These are phyloP conservation scores for Lactarius indigo DNA, from an alignment of 768 basidiomycete genomes.

Conservation along the genomic window DNA sequence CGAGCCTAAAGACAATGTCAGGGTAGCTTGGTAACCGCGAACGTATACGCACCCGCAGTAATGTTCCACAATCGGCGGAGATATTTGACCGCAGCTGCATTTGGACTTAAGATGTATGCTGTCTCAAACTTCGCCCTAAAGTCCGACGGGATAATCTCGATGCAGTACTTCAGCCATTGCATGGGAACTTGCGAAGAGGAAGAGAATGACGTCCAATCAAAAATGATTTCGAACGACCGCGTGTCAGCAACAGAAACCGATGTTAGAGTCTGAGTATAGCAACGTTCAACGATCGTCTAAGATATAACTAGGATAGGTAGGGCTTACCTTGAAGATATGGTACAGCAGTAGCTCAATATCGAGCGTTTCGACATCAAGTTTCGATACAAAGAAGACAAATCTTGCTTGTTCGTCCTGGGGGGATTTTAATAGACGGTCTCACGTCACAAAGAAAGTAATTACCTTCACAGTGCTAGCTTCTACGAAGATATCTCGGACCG, in stretches of 20 bases:
- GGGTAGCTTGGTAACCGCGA: not conserved
- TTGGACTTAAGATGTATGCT: conserved; percentile 71
- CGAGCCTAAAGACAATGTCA: not conserved
- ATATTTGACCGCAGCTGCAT: conserved; percentile 66
- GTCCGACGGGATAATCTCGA: conserved; percentile 70
- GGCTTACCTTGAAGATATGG: conserved; percentile 67
- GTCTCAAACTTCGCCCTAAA: conserved; percentile 57
- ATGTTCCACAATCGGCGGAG: conserved; percentile 75
- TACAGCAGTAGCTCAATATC: conserved; percentile 77
- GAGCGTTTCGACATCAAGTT: conserved; percentile 73
- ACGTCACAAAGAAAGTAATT: conserved; percentile 18
- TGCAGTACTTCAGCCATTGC: conserved; percentile 76
- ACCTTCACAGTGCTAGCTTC: conserved; percentile 49
- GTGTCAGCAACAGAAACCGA: conserved; percentile 43
- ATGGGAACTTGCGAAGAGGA: conserved; percentile 74
- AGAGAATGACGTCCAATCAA: conserved; percentile 80
- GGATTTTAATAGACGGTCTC: not conserved
- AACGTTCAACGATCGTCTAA: not conserved
- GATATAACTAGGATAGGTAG: not conserved
- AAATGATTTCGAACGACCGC: conserved; percentile 64
- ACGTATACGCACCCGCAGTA: conserved; percentile 42
- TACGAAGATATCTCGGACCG: conserved; percentile 65
- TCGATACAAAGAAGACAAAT: conserved; percentile 63
- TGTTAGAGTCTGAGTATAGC: conserved; percentile 45
- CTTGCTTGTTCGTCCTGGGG: conserved; percentile 42